Percentiles rank a stretch among this genome's conserved stretches.
Conservation (phyloP, 2,329 filamentous ascomycete genomes). For the Rutstroemia sydowiana region DNA sequence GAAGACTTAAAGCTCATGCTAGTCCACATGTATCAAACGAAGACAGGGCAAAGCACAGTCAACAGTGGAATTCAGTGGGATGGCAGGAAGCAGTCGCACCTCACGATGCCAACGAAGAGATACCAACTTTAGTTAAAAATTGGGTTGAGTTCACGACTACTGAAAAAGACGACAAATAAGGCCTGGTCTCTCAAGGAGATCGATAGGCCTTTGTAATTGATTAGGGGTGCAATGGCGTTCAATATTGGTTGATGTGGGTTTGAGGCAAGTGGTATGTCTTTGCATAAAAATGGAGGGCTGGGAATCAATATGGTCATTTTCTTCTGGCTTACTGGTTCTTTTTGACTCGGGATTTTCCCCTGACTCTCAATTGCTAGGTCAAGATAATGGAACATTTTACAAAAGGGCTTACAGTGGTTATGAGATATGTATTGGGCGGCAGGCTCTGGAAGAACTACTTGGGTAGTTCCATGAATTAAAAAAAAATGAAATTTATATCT, state of each 20-base stretch:
- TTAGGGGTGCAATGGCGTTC: slow-evolving; percentile 13
- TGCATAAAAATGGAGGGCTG: slow-evolving; percentile 11
- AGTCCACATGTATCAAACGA: slow-evolving; percentile 20
- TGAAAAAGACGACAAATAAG: slow-evolving; percentile 1
- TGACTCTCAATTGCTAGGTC: slow-evolving; percentile 1
- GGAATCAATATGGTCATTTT: slow-evolving; percentile 5
- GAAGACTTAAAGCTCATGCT: slow-evolving; percentile 33
- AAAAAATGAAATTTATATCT: slow-evolving; percentile 6
- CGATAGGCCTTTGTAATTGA: slow-evolving; percentile 8
- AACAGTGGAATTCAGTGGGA: slow-evolving; percentile 28
- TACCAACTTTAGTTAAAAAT: slow-evolving; percentile 19
- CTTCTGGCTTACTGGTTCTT: slow-evolving; percentile 8
- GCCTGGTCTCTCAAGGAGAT: background rate
- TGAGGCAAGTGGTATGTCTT: slow-evolving; percentile 10
- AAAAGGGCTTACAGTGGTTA: slow-evolving; percentile 2
- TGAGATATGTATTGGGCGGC: slow-evolving; percentile 6
- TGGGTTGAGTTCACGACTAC: slow-evolving; percentile 20
- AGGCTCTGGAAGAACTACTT: no score
- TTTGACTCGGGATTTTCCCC: background rate
- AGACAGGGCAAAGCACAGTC: slow-evolving; percentile 22
- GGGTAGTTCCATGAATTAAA: background rate
- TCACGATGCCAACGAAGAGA: slow-evolving; percentile 17
- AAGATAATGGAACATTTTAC: slow-evolving; percentile 3
- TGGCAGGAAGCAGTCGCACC: slow-evolving; percentile 28
- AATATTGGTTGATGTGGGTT: slow-evolving; percentile 8